Conservation (phyloP, 805 yeast species). For the Yarrowia bubula region DNA sequence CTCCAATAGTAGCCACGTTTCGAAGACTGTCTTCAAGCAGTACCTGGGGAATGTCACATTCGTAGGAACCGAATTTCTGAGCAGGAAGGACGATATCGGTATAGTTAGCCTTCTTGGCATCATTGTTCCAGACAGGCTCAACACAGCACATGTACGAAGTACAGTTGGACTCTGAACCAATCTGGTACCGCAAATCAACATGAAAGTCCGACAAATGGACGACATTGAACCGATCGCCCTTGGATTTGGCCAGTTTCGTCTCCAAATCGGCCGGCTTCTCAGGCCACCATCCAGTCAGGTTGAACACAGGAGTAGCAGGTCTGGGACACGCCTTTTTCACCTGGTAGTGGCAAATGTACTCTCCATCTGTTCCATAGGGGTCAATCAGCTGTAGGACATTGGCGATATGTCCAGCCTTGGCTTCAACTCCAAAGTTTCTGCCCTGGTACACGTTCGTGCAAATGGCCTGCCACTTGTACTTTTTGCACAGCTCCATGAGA, state of each 20-base stretch:
- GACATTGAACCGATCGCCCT: conserved; percentile 52
- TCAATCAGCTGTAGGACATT: conserved; percentile 53
- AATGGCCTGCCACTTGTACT: conserved; percentile 16
- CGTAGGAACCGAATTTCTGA: conserved; percentile 57
- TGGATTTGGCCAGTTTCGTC: conserved; percentile 26
- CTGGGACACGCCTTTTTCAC: conserved; percentile 50
- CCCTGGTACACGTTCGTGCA: conserved; percentile 22
- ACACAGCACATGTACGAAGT: conserved; percentile 62
- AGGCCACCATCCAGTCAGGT: conserved; percentile 48
- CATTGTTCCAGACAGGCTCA: conserved; percentile 27
- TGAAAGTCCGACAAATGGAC: conserved; percentile 69
- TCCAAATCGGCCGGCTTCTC: conserved; percentile 40
- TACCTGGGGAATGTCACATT: conserved; percentile 65
- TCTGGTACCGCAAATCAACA: conserved; percentile 50
- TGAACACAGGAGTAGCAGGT: conserved; percentile 53
- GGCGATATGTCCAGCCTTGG: conserved; percentile 42
- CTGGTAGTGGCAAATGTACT: conserved; percentile 58
- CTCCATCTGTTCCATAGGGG: conserved; percentile 54
- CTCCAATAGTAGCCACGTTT: conserved; percentile 43
- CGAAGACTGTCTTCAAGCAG: conserved; percentile 58
- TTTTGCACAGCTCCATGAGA: conserved; percentile 7
- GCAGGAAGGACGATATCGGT: conserved; percentile 49
- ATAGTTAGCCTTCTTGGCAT: conserved; percentile 9
- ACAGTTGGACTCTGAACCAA: conserved; percentile 46
- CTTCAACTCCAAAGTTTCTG: conserved; percentile 9